Evolutionary conservation across 176 grass and related monocot genomes (phyloP).

Genomic region (bread wheat (Triticum aestivum)): IWGSC_CS_RefSeq_v2.1 NC_057799.1:220487576-220488075

Average conservation of each 20-base stretch:
- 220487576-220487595: neutral
- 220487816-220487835: neutral
- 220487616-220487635: neutral
- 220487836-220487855: slow-evolving; percentile 1
- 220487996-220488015: slow-evolving; percentile 2
- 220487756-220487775: neutral
- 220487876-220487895: slow-evolving; percentile 25
- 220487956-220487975: slow-evolving; percentile 4
- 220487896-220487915: slow-evolving; percentile 21
- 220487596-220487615: neutral
- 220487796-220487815: slow-evolving; percentile 6
- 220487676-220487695: neutral
- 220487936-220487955: slow-evolving; percentile 25
- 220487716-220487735: slow-evolving; percentile 4
- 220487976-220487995: slow-evolving; percentile 12
- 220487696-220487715: neutral
- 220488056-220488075: slow-evolving; percentile 15
- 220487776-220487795: neutral
- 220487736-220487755: neutral
- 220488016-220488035: neutral
- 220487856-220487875: neutral
- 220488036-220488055: slow-evolving; percentile 1
- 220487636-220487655: neutral
- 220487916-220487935: slow-evolving; percentile 5
- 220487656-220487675: slow-evolving; percentile 9